Base-by-base conservation (phyloP, 192 early-diverging fungal genomes). In the Gryganskiella cystojenkinii region DNA sequence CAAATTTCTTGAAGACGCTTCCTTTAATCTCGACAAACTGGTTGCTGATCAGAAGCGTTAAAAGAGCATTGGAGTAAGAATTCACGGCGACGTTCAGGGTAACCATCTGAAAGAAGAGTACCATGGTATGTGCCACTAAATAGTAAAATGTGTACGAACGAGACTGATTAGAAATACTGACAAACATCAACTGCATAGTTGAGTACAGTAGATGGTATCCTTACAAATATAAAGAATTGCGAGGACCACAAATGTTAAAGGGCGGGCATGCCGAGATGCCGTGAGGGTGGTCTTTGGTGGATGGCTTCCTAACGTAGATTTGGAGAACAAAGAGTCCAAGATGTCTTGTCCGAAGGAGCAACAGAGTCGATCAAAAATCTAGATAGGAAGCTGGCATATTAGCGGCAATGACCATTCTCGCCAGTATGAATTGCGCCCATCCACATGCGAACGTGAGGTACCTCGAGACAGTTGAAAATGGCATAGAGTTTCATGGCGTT, bases 11-110 rank as follows among this genome's bases (percentile, higher is more conserved):
- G 63, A 98, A 99, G 7, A 99, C 98, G 45, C 90, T 92, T 62
- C 94, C 91, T 68, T 99, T 99, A 79, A 99, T 96, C 71, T 99
- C 98, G 9, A 96, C 94, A 88, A 99, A 99, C 83, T 98, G 98
- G 69, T 98, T 98, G 35, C 91, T 93, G 42, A 99, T 89, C 24
- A 99, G 86, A 35, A 99, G 71, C n/a, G 96, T 93, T 33, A 99
- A 79, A 25, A 99, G 81, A 8, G 94, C 94, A 79, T 98, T 97
- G 62, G 94, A 95, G 68, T 98, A 97, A 15, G 93, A 95, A 80
- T 99, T 99, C 66, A 98, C 92, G 3, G 97, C 93, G 8, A 98
- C 96, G 71, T 98, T 97, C 53, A 98, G 86, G 9, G 96, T 96
- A 67, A 98, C 95, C 75, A 95, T 93, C 81, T 97, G 94, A 82